Evolutionary conservation across 2,329 filamentous ascomycete genomes (phyloP).

Genomic region (Juglanconis juglandina): DNA sequence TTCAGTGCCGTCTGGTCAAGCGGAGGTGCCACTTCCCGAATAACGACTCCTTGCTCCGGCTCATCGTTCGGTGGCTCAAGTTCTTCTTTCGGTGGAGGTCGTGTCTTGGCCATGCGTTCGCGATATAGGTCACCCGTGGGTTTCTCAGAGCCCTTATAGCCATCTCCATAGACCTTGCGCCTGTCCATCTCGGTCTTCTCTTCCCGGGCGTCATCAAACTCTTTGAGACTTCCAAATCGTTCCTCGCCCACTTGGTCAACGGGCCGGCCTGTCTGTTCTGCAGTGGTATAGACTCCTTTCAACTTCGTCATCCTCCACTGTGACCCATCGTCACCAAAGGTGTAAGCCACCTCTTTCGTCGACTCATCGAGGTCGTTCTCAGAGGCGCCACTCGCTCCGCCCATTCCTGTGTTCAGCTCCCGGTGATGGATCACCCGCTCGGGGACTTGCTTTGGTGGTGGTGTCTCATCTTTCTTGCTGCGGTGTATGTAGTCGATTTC

Average conservation of each 20-base stretch:
- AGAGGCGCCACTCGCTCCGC: not conserved
- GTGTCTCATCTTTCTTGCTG: conserved; percentile 52
- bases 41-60: conserved; percentile 52
- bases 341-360: conserved; percentile 68
- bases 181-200: conserved; percentile 89
- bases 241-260: conserved; percentile 82
- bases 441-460: conserved; percentile 54
- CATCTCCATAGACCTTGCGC: conserved; percentile 75
- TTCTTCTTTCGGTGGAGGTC: conserved; percentile 34
- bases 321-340: conserved; percentile 83
- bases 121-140: conserved; percentile 83
- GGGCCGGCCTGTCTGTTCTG: conserved; percentile 66
- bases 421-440: conserved; percentile 72
- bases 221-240: conserved; percentile 73
- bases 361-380: conserved; percentile 58
- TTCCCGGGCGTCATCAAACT: conserved; percentile 90
- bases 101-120: conserved; percentile 64
- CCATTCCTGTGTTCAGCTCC: conserved; percentile 70
- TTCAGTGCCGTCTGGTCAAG: conserved; percentile 81
- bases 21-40: conserved; percentile 51
- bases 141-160: conserved; percentile 80
- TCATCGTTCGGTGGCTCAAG: conserved; percentile 30
- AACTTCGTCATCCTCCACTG: conserved; percentile 97
- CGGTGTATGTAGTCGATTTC: conserved; percentile 80
- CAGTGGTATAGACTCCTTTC: conserved; percentile 76